Evolutionary conservation across 495 filamentous ascomycete genomes (phyloP).

Genomic region (Cenococcum geophilum): DNA sequence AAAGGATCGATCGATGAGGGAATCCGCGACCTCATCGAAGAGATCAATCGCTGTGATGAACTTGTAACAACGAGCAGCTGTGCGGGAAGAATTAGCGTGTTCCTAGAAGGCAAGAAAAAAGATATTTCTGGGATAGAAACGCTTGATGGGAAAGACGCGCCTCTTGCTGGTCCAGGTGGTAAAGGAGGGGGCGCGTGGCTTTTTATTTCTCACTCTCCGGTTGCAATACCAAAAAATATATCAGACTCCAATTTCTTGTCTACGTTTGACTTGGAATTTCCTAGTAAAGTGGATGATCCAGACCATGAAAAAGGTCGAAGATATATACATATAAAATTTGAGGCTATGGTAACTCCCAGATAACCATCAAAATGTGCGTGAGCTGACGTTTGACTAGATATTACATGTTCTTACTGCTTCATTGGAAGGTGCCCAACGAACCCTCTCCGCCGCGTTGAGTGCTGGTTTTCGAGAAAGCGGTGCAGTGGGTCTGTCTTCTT

Average conservation of each 20-base stretch:
- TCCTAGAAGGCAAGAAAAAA: slow-evolving; percentile 67
- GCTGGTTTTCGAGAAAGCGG: slow-evolving; percentile 89
- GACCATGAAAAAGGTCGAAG: slow-evolving; percentile 20
- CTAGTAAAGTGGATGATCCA: neutral
- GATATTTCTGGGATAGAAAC: neutral
- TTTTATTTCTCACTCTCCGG: slow-evolving; percentile 76
- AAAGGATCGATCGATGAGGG: slow-evolving; percentile 77
- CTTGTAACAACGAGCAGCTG: slow-evolving; percentile 90
- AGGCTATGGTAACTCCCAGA: slow-evolving; percentile 68
- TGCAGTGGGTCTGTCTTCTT: slow-evolving; percentile 49
- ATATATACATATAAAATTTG: slow-evolving; percentile 84
- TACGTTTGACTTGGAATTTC: slow-evolving; percentile 12
- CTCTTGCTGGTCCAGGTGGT: slow-evolving; percentile 49
- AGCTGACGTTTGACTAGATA: slow-evolving; percentile 52
- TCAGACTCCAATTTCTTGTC: slow-evolving; percentile 9
- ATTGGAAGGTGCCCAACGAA: slow-evolving; percentile 59
- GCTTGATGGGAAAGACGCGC: neutral
- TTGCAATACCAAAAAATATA: slow-evolving; percentile 37
- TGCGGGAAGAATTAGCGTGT: slow-evolving; percentile 76
- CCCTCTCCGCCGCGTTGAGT: slow-evolving; percentile 65
- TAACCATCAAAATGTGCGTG: neutral
- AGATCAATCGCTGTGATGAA: slow-evolving; percentile 65
- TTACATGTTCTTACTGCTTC: slow-evolving; percentile 77
- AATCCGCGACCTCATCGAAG: slow-evolving; percentile 66
- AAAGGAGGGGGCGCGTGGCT: slow-evolving; percentile 84